Base-by-base conservation (phyloP, 1,139 yeast genomes). In the Magnusiomyces paraingens region DNA sequence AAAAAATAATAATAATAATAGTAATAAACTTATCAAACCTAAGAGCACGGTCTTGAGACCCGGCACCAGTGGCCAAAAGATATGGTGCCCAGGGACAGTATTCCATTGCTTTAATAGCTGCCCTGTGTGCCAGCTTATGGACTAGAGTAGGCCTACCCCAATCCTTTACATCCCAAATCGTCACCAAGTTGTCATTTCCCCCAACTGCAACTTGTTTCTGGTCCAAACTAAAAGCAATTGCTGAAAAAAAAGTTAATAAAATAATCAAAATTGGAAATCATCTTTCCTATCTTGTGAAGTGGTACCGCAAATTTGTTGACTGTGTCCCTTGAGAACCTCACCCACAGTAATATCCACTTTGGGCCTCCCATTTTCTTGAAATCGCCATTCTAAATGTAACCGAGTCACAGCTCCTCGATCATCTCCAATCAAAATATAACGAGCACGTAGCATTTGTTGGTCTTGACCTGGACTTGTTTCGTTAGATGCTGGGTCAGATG, bases 41-140 rank as follows among this genome's bases (percentile, higher is more conserved):
- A 14, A 75, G 71, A 22, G 74, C 74, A 73, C 86, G 76, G 65
- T 86, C 95, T 54, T 83, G 81, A 26, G 87, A 82, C 0, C 95
- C 95, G 20, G 91, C 95, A 0, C 95, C 95, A 0, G 94, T 86
- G 8, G 89, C 94, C 52, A 86, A 69, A 29, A 86, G 68, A 46
- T 84, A 79, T 52, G 78, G 80, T 58, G 86, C 84, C 81, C 85
- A 84, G 0, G 95, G 95, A 66, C 94, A 86, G 73, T 83, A 86
- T 22, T 88, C 81, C 57, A 86, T 74, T 0, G 94, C 94, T 66
- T 86, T 86, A 0, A 86, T 90, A 0, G 95, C 95, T 0, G 95
- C 94, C 46, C 76, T 75, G 64, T 86, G 95, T 1, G 76, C 78
- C 36, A 86, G 69, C 3, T 67, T 63, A 62, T 73, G 78, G 55